Evolutionary conservation across 441 rosid species (phyloP), one percentile per base, ranked within the genome.

Genomic region (Codiaeum variegatum): DNA sequence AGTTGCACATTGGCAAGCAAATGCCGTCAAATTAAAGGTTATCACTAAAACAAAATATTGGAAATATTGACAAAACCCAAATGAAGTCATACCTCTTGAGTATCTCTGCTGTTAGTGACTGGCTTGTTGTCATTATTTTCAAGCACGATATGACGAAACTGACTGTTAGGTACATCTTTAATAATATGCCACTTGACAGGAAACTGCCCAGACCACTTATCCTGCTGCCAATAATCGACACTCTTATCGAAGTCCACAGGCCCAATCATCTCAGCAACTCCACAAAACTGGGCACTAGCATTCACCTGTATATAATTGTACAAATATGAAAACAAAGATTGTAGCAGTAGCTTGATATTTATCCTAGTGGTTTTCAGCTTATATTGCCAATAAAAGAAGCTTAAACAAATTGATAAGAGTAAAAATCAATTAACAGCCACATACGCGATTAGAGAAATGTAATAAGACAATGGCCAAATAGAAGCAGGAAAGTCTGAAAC

Each of bases 211-310:
- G 88, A 87, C 98, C 98, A 93, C 77, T 93, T 93, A 77, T 93
- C 98, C 79, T 93, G 97, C 81, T 90, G 98, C 98, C 98, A 93
- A 83, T 88, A 93, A 76, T 90, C 94, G 88, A 93, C 89, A 76
- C 87, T 91, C 78, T 78, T 86, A 68, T 81, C 84, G 42, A 88
- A 91, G 78, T 92, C 90, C 77, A 93, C 97, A 10, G 93, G 87
- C 68, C 94, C 96, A 63, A 84, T 77, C 98, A 93, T 93, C 90
- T 93, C 97, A 11, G 97, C 96, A 62, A 91, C 88, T 63, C 98
- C 98, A 74, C 98, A 93, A 81, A 93, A 93, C 83, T 90, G 93
- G 72, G 95, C 97, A 62, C 98, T 93, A 15, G 96, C 96, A 82
- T 93, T 93, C 60, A 93, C 98, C 98, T 93, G 85, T 38, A 70